A percentile compares a stretch with the other conserved stretches of the same genome.
These are phyloP conservation scores for Stygiomarasmius scandens DNA, from an alignment of 1,284 basidiomycete species.

Conservation along the genomic window DNA sequence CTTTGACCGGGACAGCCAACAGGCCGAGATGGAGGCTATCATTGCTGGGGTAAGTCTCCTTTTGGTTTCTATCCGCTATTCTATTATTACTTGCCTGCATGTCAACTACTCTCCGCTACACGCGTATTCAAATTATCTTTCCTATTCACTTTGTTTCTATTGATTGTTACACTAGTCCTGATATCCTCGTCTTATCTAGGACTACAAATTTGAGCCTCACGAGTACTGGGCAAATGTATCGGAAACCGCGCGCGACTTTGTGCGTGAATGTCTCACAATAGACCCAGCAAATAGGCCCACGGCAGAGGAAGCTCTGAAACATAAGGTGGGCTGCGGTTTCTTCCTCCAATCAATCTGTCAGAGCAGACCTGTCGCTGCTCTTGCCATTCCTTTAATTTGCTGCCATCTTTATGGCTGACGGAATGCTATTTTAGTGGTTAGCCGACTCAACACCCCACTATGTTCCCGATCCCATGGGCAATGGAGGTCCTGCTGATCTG, in stretches of 20 bases:
- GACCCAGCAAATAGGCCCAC: conserved; percentile 82
- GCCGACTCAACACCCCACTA: conserved; percentile 67
- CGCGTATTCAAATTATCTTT: too few relatives aligned
- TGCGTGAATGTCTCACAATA: conserved; percentile 79
- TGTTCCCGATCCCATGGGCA: conserved; percentile 63
- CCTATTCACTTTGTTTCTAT: too few relatives aligned
- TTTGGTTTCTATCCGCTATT: conserved; percentile 12
- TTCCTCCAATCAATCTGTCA: too few relatives aligned
- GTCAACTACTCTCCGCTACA: background rate
- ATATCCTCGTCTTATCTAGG: conserved; percentile 23
- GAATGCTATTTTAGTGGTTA: conserved; percentile 61
- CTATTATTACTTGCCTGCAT: conserved; percentile 11
- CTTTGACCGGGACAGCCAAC: conserved; percentile 89
- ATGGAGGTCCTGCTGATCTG: conserved; percentile 76
- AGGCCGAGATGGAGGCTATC: conserved; percentile 92
- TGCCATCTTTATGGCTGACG: background rate
- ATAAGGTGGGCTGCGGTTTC: conserved; percentile 42
- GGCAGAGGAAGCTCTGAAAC: conserved; percentile 68
- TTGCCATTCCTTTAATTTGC: too few relatives aligned
- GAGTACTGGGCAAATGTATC: conserved; percentile 91
- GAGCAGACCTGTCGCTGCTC: too few relatives aligned
- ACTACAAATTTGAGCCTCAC: conserved; percentile 80
- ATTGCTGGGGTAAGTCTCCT: conserved; percentile 65
- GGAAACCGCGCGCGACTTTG: conserved; percentile 81
- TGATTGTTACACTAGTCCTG: too few relatives aligned